A percentile compares a stretch with the other conserved stretches of the same genome.
Evolutionary conservation across 192 early-diverging fungal species (phyloP).

Genomic region (Mortierella antarctica): DNA sequence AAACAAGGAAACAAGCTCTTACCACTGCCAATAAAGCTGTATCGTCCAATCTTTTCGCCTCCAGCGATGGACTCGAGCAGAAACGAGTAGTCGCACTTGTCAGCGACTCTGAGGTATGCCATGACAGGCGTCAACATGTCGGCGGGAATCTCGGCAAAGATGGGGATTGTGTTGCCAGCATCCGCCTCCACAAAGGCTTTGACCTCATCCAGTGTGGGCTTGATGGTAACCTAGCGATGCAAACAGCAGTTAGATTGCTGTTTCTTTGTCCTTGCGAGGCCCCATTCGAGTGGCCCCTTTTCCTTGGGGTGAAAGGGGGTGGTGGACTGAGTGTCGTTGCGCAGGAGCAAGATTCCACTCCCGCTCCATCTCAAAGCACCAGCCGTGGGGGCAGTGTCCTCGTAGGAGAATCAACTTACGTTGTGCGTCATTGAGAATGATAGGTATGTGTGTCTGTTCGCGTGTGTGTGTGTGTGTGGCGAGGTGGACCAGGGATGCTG

Average conservation of each 20-base stretch:
- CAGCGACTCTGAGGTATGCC: conserved; percentile 91
- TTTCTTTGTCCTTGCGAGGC: neutral
- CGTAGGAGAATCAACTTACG: too few relatives aligned
- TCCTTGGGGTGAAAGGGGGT: neutral
- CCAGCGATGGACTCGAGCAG: conserved; percentile 94
- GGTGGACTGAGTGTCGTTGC: too few relatives aligned
- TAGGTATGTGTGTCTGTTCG: too few relatives aligned
- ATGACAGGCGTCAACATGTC: conserved; percentile 97
- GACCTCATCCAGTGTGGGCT: conserved; percentile 79
- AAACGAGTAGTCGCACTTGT: conserved; percentile 89
- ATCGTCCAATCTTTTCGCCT: conserved; percentile 95
- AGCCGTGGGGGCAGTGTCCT: too few relatives aligned
- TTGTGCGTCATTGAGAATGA: too few relatives aligned
- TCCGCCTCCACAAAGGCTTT: conserved; percentile 66
- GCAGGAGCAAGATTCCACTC: too few relatives aligned
- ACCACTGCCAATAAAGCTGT: conserved; percentile 95
- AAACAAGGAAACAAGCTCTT: neutral
- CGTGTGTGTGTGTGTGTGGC: too few relatives aligned
- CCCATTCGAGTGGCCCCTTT: neutral
- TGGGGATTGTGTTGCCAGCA: conserved; percentile 90
- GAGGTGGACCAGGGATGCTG: too few relatives aligned
- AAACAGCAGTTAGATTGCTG: neutral
- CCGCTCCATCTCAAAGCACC: too few relatives aligned
- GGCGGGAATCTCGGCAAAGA: conserved; percentile 87
- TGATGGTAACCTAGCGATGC: conserved; percentile 53